Conservation (phyloP, 2,329 filamentous ascomycete species). For the Colletotrichum echinochloae region DNA sequence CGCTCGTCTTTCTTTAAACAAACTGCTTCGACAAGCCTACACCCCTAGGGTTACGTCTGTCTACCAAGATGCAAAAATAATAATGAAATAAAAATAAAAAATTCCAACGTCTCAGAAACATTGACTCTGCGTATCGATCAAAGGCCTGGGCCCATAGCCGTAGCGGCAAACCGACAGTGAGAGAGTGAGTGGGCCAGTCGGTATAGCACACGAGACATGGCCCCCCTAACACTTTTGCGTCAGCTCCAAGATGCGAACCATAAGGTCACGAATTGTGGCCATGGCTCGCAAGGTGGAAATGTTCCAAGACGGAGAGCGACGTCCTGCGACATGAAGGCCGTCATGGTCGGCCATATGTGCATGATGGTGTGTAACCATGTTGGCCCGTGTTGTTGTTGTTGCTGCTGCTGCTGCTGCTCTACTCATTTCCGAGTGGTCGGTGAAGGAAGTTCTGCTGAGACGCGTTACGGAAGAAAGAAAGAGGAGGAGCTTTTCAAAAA, state of each 20-base stretch:
- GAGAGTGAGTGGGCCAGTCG: neutral
- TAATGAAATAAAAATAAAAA: too few relatives aligned
- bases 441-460: neutral
- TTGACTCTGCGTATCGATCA: neutral
- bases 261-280: neutral
- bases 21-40: neutral
- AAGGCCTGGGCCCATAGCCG: neutral
- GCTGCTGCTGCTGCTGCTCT: too few relatives aligned
- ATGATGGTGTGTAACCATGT: too few relatives aligned
- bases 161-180: neutral
- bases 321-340: neutral
- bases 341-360: neutral
- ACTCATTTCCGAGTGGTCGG: too few relatives aligned
- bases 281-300: neutral
- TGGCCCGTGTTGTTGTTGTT: too few relatives aligned
- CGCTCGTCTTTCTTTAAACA: neutral
- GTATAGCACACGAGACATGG: neutral
- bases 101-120: neutral
- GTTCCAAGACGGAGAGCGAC: constrained; percentile 1
- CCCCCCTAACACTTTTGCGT: neutral
- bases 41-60: neutral
- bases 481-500: neutral
- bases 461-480: too few relatives aligned
- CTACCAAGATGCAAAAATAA: neutral
- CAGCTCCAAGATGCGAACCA: neutral